These are phyloP conservation scores for Delitschia confertaspora DNA, from an alignment of 495 filamentous ascomycete species.

Conservation along the genomic window DNA sequence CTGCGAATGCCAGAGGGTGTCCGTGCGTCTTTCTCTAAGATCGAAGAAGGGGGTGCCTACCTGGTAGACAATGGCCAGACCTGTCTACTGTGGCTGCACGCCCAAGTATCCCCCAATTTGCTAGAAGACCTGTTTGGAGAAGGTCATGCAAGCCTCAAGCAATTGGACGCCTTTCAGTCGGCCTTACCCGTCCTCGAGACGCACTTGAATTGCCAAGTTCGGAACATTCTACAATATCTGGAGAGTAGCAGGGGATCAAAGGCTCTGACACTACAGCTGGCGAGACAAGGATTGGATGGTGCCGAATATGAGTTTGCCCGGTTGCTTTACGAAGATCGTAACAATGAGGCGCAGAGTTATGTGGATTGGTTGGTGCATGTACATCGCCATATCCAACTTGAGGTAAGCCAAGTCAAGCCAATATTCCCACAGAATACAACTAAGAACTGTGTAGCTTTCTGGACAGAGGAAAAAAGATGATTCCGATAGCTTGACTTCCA, in stretches of 20 bases:
- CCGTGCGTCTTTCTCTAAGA: slow-evolving; percentile 79
- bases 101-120: slow-evolving; percentile 65
- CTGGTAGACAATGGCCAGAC: slow-evolving; percentile 94
- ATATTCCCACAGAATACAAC: neutral
- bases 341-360: slow-evolving; percentile 95
- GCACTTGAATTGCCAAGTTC: slow-evolving; percentile 88
- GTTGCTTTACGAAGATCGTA: slow-evolving; percentile 84
- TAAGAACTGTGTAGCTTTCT: slow-evolving; percentile 42
- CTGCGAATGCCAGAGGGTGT: slow-evolving; percentile 51
- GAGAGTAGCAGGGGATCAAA: slow-evolving; percentile 74
- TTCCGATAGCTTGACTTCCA: slow-evolving; percentile 32
- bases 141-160: slow-evolving; percentile 58
- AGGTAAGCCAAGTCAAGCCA: slow-evolving; percentile 49
- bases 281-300: slow-evolving; percentile 86
- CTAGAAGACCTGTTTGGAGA: slow-evolving; percentile 85
- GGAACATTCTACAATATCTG: slow-evolving; percentile 85
- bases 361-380: slow-evolving; percentile 98
- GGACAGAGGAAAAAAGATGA: slow-evolving; percentile 74
- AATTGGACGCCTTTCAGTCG: slow-evolving; percentile 68
- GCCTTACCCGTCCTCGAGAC: slow-evolving; percentile 71
- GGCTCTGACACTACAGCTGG: slow-evolving; percentile 79
- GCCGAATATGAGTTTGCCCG: slow-evolving; percentile 95
- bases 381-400: slow-evolving; percentile 83
- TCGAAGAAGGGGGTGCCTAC: slow-evolving; percentile 95
- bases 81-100: slow-evolving; percentile 83